Conservation (phyloP, 306 rosid species). For the Cucurbita moschata region DNA sequence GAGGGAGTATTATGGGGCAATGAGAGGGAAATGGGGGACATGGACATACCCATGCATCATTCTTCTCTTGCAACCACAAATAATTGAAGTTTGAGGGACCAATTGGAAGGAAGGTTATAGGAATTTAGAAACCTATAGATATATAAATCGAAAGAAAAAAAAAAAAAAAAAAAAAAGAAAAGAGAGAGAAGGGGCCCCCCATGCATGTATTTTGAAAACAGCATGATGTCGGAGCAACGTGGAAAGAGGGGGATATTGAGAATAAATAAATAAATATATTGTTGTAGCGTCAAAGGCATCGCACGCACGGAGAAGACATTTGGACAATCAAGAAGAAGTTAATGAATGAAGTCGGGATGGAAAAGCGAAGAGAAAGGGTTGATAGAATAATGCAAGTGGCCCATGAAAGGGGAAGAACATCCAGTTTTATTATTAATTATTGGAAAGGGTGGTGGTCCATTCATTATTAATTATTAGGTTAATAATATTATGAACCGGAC, state of each 20-base stretch:
- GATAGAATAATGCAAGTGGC: not conserved
- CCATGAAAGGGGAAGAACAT: not conserved
- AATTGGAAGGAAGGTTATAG: not conserved
- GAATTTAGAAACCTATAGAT: no score
- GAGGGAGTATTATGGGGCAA: slow-evolving; percentile 10
- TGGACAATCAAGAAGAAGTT: not conserved
- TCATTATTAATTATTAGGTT: no score
- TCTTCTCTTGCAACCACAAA: slow-evolving; percentile 24
- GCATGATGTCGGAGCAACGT: slow-evolving; percentile 8
- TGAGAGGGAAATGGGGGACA: slow-evolving; percentile 31
- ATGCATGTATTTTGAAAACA: not conserved
- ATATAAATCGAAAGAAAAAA: no score
- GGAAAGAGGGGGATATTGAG: slow-evolving; percentile 7
- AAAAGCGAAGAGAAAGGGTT: not conserved
- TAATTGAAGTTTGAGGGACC: slow-evolving; percentile 36
- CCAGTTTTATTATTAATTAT: no score
- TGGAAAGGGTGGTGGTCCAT: no score
- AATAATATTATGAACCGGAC: no score
- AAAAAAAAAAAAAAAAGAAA: no score
- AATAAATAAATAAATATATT: no score
- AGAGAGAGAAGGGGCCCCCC: not conserved
- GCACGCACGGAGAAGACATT: not conserved
- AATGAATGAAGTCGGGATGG: no score
- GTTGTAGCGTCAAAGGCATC: not conserved
- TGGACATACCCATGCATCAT: slow-evolving; percentile 26